Conservation (phyloP, 202 grass and related monocot genomes). For the Schoenoplectus tabernaemontani region DNA sequence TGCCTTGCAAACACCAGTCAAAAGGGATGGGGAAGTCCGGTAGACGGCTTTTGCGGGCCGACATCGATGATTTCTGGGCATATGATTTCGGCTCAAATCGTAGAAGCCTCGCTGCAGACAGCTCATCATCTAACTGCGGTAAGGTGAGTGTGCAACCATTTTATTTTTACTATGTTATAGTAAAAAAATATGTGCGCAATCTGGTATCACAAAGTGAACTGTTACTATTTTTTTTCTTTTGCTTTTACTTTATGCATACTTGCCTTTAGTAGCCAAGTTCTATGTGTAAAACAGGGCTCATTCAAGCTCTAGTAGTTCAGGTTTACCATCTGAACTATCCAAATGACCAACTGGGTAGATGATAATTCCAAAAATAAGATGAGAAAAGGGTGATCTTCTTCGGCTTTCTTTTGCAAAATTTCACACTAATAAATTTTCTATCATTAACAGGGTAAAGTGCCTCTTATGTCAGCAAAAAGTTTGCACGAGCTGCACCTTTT, state of each 20-base stretch:
- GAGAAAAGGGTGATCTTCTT: background rate
- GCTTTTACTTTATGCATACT: background rate
- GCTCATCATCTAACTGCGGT: background rate
- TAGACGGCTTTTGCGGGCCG: constrained; percentile 12
- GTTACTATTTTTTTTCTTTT: too few relatives aligned
- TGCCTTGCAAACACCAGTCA: constrained; percentile 29
- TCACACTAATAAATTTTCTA: background rate
- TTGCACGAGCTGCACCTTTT: constrained; percentile 93
- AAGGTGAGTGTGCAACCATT: background rate
- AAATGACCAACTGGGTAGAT: background rate
- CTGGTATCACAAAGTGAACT: too few relatives aligned
- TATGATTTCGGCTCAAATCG: background rate
- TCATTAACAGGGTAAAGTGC: constrained; percentile 55
- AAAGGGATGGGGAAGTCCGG: background rate
- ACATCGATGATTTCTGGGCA: constrained; percentile 16
- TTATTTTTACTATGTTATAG: too few relatives aligned
- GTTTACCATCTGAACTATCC: background rate
- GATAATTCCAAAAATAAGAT: background rate
- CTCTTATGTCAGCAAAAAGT: constrained; percentile 65
- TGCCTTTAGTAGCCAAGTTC: background rate
- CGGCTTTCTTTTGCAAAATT: background rate
- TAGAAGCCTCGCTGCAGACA: constrained; percentile 22
- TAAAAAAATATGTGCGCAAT: too few relatives aligned
- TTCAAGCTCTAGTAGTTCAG: background rate
- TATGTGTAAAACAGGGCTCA: background rate